Evolutionary conservation across 768 basidiomycete genomes (phyloP), one percentile per base, ranked within the genome.

Genomic region (Mycena chlorophos): DNA sequence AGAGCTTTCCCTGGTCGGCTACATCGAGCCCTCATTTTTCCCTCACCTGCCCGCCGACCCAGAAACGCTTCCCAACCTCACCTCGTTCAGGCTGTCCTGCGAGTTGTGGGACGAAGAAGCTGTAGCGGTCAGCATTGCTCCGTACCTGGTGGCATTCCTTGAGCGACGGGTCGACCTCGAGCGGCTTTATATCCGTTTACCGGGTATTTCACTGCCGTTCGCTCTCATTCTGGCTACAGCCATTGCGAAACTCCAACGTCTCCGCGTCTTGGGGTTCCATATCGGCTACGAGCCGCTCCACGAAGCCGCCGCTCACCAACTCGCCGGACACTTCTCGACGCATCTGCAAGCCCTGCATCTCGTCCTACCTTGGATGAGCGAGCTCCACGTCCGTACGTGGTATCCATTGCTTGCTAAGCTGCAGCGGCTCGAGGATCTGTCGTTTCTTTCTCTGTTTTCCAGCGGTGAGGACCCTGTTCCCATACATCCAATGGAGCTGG

Each of bases 231-330:
- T 78, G 12, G 65, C 71, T 17, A 60, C 51, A 6, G 58, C 65
- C 16, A 63, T 75, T 14, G 54, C 55, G 30, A 60, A 64, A 12
- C 61, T 78, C 17, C 57, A 57, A 16, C 51, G 48, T 3, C 63
- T 78, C 20, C 69, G 73, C 34, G 73, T 73, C 23, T 61, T 76
- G 5, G 75, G 76, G 16, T 53, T 78, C n/a, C 72, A 76, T 55
- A 70, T 73, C 14, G 76, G 76, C 1, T 29, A 48, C 3, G 64
- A 66, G 26, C 39, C 49, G 42, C 64, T 75, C 26, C 39, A 61
- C 22, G 63, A 67, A 25, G 54, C 61, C 5, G 66, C 63, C n/a
- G 62, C 72, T 4, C 45, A 58, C 12, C 38, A 52, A 19, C 55
- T 76, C 3, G 65, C 67, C 13, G 57, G 58, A 5, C 48, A 62